phyloP scores from a whole-genome alignment of 2,329 filamentous ascomycete species.

The Fusarium buharicum region DNA sequence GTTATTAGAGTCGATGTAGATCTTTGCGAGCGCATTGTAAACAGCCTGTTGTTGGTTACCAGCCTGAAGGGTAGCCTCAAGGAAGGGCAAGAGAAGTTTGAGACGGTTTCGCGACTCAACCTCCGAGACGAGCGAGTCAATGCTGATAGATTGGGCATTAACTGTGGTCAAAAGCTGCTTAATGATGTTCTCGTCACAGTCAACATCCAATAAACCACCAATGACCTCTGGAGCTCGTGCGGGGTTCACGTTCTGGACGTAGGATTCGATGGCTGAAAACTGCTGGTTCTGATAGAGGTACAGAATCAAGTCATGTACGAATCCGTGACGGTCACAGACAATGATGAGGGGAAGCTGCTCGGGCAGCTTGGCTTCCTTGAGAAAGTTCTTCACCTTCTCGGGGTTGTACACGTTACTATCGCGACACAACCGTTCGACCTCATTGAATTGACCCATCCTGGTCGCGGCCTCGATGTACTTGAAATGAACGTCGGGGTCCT shows the following conservation, averaged over 20 bases:
- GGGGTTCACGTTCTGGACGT: slow-evolving; percentile 97
- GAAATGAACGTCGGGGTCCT: slow-evolving; percentile 96
- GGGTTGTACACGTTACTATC: slow-evolving; percentile 91
- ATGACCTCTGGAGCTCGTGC: slow-evolving; percentile 90
- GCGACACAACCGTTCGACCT: slow-evolving; percentile 96
- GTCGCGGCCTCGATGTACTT: slow-evolving; percentile 99
- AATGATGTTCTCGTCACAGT: slow-evolving; percentile 96
- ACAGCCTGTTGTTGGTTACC: slow-evolving; percentile 97
- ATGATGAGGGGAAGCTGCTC: slow-evolving; percentile 98
- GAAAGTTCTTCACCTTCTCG: slow-evolving; percentile 98
- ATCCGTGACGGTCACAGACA: slow-evolving; percentile 99
- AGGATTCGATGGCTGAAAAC: slow-evolving; percentile 98
- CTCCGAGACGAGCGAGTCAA: slow-evolving; percentile 91
- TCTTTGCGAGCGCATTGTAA: slow-evolving; percentile 97
- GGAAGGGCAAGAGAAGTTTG: slow-evolving; percentile 94
- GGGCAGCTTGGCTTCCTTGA: slow-evolving; percentile 92
- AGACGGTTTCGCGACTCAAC: slow-evolving; percentile 96
- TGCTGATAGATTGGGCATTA: slow-evolving; percentile 84
- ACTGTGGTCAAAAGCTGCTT: slow-evolving; percentile 90
- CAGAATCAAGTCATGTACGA: slow-evolving; percentile 94
- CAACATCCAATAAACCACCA: slow-evolving; percentile 92
- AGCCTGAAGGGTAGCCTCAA: slow-evolving; percentile 87
- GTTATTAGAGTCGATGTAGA: slow-evolving; percentile 99
- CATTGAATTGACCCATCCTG: slow-evolving; percentile 90
- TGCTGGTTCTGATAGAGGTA: slow-evolving; percentile 99